These are phyloP conservation scores for Aspergillus carlsbadensis DNA, from an alignment of 495 filamentous ascomycete species.

Conservation along the genomic window DNA sequence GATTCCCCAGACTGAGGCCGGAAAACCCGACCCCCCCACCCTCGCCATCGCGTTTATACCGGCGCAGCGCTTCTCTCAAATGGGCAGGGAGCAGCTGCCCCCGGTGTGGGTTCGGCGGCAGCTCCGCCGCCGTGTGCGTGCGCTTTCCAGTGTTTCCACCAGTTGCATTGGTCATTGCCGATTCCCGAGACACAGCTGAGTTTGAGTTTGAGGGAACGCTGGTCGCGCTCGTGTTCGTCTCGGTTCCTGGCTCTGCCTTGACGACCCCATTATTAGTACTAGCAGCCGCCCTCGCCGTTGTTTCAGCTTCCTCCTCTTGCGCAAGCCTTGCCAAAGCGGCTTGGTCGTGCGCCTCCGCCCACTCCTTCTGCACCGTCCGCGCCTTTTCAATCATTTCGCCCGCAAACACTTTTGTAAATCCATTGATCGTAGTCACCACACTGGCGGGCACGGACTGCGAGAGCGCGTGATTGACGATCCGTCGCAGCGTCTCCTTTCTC, in stretches of 20 bases:
- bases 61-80: constrained; percentile 72
- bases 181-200: constrained; percentile 4
- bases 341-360: constrained; percentile 55
- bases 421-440: constrained; percentile 76
- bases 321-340: constrained; percentile 34
- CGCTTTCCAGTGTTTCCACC: not conserved
- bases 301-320: constrained; percentile 22
- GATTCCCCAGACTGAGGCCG: constrained; percentile 67
- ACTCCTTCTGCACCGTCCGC: constrained; percentile 74
- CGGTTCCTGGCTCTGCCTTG: not conserved
- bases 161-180: not conserved
- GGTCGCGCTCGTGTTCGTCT: no score
- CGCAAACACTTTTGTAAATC: constrained; percentile 80
- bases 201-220: no score
- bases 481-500: constrained; percentile 56
- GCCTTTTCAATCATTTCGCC: constrained; percentile 82
- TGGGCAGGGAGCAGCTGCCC: constrained; percentile 81
- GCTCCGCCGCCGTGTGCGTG: constrained; percentile 30
- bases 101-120: constrained; percentile 49
- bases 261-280: not conserved
- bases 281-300: constrained; percentile 30
- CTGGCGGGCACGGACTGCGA: constrained; percentile 80
- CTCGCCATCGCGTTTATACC: constrained; percentile 64
- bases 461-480: constrained; percentile 84
- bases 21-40: constrained; percentile 72